Base-by-base conservation (phyloP, 257 asterid genomes). In the Nemophila menziesii region DNA sequence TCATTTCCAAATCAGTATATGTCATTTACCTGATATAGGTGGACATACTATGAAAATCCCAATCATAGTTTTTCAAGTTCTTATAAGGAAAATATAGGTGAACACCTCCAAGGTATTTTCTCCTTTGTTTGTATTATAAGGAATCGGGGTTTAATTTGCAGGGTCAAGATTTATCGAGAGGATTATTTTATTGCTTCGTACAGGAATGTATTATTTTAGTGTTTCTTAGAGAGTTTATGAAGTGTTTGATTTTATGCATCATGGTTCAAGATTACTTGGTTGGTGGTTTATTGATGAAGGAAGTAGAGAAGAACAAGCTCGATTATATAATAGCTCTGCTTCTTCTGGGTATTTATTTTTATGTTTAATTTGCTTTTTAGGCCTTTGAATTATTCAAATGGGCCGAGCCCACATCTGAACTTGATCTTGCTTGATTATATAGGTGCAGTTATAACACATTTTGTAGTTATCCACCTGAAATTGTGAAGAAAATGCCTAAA, bases 271-370 rank as follows among this genome's bases (percentile, higher is more conserved):
- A 96, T n/a, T 90, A 48, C 93, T 90, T 48, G 99, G 99, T 56
- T 90, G 96, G 99, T 90, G 99, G 99, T 86, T 94, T 46, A 79
- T 90, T 44, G 99, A 90, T 64, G 96, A 85, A 65, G 73, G 80
- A 64, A 85, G 93, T 68, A 73, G 82, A 69, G 98, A 90, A 70
- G 99, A 90, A 57, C 96, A 73, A 67, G 94, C 82, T 37, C 92
- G 79, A 23, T 63, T 90, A 48, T 71, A 68, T 63, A 82, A 72
- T 16, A 7, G 36, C 36, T 78, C 70, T 51, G 86, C 86, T 34
- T 52, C 55, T 20, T 70, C 92, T 12, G 87, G 99, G 99, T 37
- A 36, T 16, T n/a, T 19, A 39, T 10, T 22, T 16, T 44, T 8
- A 5, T 40, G 2, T n/a, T n/a, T n/a, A n/a, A n/a, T n/a, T n/a